phyloP scores from a whole-genome alignment of 495 filamentous ascomycete genomes.

The Barbatosphaeria neglecta region DNA sequence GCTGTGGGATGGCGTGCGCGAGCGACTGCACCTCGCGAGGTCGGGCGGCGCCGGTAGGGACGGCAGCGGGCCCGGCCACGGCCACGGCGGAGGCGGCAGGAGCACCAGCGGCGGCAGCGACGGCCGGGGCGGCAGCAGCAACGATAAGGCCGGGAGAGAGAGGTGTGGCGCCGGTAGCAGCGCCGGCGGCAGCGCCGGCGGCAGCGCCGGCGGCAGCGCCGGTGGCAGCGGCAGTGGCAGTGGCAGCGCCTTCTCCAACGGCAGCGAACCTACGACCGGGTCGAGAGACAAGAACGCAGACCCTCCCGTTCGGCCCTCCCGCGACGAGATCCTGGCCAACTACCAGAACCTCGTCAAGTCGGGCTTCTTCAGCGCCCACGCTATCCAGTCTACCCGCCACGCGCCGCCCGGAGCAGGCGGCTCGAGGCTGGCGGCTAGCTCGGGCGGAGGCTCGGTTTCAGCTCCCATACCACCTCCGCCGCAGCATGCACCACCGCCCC shows the following conservation, averaged over 20 bases:
- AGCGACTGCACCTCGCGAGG: constrained; percentile 13
- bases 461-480: constrained; percentile 8
- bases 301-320: constrained; percentile 8
- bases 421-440: too few relatives aligned
- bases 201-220: too few relatives aligned
- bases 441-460: constrained; percentile 7
- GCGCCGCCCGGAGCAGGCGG: constrained; percentile 10
- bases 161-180: too few relatives aligned
- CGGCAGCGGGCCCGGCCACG: not conserved
- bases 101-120: too few relatives aligned
- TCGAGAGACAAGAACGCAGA: not conserved
- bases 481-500: constrained; percentile 7
- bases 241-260: not conserved
- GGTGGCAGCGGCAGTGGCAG: not conserved
- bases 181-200: too few relatives aligned
- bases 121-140: too few relatives aligned
- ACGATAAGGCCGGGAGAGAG: too few relatives aligned
- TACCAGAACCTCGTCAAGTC: constrained; percentile 32
- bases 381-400: constrained; percentile 35
- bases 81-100: not conserved
- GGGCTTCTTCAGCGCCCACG: constrained; percentile 37
- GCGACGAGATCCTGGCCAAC: constrained; percentile 33
- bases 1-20: constrained; percentile 21
- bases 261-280: too few relatives aligned
- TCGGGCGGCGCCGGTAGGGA: constrained; percentile 8